Evolutionary conservation across 164 flowering plant genomes (phyloP), one percentile per base, ranked within the genome.

Genomic region (Tetracentron sinense): DNA sequence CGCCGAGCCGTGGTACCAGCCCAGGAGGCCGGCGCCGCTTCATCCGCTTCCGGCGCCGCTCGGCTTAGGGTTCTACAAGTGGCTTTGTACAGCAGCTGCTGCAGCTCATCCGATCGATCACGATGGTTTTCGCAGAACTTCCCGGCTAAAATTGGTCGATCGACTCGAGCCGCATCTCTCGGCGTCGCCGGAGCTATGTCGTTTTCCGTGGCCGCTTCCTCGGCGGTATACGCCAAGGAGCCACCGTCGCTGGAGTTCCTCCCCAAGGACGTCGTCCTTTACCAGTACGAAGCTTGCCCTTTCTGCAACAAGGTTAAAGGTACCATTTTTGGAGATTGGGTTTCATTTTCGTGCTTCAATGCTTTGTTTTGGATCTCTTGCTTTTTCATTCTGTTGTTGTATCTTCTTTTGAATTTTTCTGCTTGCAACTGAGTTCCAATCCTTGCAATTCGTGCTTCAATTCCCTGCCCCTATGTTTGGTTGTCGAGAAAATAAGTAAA

Each of bases 201-300:
- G 42, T 81, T 83, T 68, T 84, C 91, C 16, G 71, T 62, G 16
- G 80, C 85, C 4, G 88, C 89, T 0, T 44, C 86, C 19, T 61
- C 87, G 7, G 83, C 80, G 4, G 77, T 62, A 4, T 71, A 74
- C 33, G 96, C 97, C 26, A 85, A 85, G 56, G 92, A 85, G 75
- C 79, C 77, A 7, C 76, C 63, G 4, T 61, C 75, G 25, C 28
- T 73, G 0, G 76, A 77, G 35, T 61, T 75, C n/a, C 60, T 71
- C 2, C 89, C 89, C 12, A 79, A 86, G 42, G 90, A 93, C 6
- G 91, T 93, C 42, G 90, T 93, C 38, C 87, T 93, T 23, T 93
- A 90, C 64, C 99, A 94, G 85, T 94, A 89, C 65, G 99, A 94
- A 66, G 99, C 99, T 59, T 94, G 99, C 73, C 99, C 97, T 31